Percentiles rank a stretch among this genome's conserved stretches.
Conservation (phyloP, 768 basidiomycete genomes). For the Pleurotus ostreatus region DNA sequence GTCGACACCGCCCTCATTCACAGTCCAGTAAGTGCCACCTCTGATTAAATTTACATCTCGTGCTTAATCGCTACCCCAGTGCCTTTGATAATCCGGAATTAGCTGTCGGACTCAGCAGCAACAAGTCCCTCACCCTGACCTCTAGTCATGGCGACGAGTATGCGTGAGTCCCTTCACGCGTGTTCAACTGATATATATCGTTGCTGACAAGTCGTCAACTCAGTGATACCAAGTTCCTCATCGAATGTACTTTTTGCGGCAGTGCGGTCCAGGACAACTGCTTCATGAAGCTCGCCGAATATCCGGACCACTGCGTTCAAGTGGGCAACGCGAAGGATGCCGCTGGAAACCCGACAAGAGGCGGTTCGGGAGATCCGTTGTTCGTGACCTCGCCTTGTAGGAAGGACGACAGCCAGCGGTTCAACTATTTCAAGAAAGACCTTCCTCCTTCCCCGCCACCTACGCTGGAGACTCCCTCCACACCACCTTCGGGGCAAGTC, state of each 20-base stretch:
- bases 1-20: background rate
- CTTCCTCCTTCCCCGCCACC: background rate
- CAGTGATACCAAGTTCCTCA: background rate
- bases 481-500: background rate
- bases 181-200: background rate
- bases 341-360: background rate
- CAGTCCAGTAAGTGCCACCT: background rate
- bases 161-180: background rate
- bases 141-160: background rate
- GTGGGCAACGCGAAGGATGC: background rate
- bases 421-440: background rate
- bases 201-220: background rate
- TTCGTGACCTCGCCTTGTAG: background rate
- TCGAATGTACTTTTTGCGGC: constrained; percentile 2
- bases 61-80: background rate
- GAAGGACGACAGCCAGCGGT: constrained; percentile 4
- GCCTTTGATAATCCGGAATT: background rate
- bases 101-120: background rate
- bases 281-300: background rate
- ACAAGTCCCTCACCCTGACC: background rate
- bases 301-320: constrained; percentile 2
- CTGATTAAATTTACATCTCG: background rate
- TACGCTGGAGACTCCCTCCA: background rate
- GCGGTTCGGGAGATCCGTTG: background rate
- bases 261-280: constrained; percentile 1